Evolutionary conservation across 768 basidiomycete species (phyloP).

Genomic region (Boletus bicolor): DNA sequence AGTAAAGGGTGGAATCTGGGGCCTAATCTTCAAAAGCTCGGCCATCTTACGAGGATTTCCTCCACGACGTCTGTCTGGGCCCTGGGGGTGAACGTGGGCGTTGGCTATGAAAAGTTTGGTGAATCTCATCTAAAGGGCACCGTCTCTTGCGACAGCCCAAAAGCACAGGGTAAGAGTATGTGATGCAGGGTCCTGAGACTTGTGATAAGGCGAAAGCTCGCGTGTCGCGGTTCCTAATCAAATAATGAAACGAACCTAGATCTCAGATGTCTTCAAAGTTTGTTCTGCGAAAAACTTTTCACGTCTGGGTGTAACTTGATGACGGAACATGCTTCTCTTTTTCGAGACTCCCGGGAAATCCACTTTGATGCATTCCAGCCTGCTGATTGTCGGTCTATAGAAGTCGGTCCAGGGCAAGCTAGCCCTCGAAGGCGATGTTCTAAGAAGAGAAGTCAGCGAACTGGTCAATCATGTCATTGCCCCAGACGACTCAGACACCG

Average conservation of each 20-base stretch:
- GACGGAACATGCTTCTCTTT: not conserved
- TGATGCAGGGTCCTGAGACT: constrained; percentile 3
- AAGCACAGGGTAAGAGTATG: not conserved
- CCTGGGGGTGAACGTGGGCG: too few species aligned
- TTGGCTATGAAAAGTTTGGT: not conserved
- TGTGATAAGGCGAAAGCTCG: constrained; percentile 9
- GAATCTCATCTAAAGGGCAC: not conserved
- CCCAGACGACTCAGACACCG: not conserved
- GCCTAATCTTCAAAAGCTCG: not conserved
- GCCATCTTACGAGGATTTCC: not conserved
- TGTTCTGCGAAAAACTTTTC: not conserved
- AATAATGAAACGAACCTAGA: constrained; percentile 12
- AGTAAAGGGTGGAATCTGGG: not conserved
- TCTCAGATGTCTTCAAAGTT: constrained; percentile 7
- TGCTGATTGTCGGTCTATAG: not conserved
- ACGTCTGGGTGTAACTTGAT: not conserved
- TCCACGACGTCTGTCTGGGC: not conserved
- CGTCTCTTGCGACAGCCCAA: not conserved
- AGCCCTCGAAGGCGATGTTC: too few species aligned
- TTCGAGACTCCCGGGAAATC: not conserved
- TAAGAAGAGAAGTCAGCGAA: not conserved
- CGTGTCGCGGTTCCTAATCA: constrained; percentile 8
- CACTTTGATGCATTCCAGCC: not conserved
- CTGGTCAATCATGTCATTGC: not conserved
- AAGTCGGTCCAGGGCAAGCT: not conserved